Percentiles rank a stretch among this genome's conserved stretches.
These are phyloP conservation scores for Pythium rhizo-oryzae DNA, from an alignment of 352 stramenopile genomes.

Conservation along the genomic window DNA sequence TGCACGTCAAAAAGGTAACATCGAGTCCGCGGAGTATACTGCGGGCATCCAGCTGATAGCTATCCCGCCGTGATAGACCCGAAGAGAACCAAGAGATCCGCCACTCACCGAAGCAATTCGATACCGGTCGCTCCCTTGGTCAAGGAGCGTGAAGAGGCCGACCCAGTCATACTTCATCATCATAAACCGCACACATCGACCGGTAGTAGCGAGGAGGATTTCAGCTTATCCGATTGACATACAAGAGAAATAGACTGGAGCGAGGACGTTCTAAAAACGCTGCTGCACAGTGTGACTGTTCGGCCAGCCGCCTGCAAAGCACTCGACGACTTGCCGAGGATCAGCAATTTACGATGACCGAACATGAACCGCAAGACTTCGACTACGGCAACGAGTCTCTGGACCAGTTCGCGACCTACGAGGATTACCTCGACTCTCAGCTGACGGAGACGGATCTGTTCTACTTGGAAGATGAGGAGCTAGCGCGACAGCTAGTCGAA, in stretches of 20 bases:
- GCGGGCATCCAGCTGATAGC: too few relatives aligned
- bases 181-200: background rate
- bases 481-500: slow-evolving; percentile 93
- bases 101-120: too few relatives aligned
- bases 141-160: background rate
- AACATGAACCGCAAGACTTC: slow-evolving; percentile 62
- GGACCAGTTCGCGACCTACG: slow-evolving; percentile 92
- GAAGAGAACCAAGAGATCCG: too few relatives aligned
- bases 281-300: background rate
- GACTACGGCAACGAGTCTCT: slow-evolving; percentile 82
- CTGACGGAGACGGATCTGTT: slow-evolving; percentile 93
- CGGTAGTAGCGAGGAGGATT: slow-evolving; percentile 6
- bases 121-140: background rate
- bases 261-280: background rate
- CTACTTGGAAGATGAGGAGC: slow-evolving; percentile 94
- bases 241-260: background rate
- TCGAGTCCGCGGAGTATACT: too few relatives aligned
- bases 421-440: slow-evolving; percentile 95
- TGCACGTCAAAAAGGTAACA: too few relatives aligned
- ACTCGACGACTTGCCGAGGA: too few relatives aligned
- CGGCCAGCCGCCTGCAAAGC: too few relatives aligned
- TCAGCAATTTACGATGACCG: slow-evolving; percentile 34
- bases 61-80: too few relatives aligned
- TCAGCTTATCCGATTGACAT: slow-evolving; percentile 28
- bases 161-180: background rate